These are phyloP conservation scores for Lactifluus echinatus DNA, from an alignment of 768 basidiomycete genomes.

Conservation along the genomic window DNA sequence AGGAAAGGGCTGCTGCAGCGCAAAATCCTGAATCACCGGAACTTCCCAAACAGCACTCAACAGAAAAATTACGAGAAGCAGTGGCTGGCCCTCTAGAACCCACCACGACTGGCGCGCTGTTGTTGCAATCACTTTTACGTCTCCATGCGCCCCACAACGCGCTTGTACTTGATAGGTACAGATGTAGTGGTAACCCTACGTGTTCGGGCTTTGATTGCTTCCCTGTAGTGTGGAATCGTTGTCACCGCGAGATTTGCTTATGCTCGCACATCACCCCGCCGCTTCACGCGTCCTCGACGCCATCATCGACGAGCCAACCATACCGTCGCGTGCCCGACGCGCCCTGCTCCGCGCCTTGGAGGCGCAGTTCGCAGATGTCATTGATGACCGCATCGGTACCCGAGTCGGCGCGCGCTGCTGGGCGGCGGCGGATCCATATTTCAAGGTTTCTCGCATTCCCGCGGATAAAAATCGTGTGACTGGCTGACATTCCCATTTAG, in stretches of 20 bases:
- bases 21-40: constrained; percentile 1
- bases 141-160: constrained; percentile 60
- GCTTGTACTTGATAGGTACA: constrained; percentile 57
- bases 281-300: constrained; percentile 73
- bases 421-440: constrained; percentile 84
- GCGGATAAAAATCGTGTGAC: no score
- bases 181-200: neutral
- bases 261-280: constrained; percentile 56
- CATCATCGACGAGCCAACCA: constrained; percentile 58
- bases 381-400: constrained; percentile 86
- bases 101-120: constrained; percentile 74
- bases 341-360: constrained; percentile 67
- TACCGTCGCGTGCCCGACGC: constrained; percentile 56
- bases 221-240: constrained; percentile 48
- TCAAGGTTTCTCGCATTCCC: no score
- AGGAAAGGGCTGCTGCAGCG: neutral
- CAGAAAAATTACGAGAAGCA: neutral
- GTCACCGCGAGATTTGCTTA: constrained; percentile 48
- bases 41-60: constrained; percentile 22
- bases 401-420: constrained; percentile 88
- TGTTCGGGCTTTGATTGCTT: neutral
- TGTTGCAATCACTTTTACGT: constrained; percentile 75
- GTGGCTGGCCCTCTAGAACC: constrained; percentile 41
- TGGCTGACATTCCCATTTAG: constrained; percentile 30
- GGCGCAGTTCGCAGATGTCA: constrained; percentile 70